Percentiles rank a stretch among this genome's conserved stretches.
Evolutionary conservation across 345 rosid species (phyloP).

Genomic region (Lepidium didymum): DNA sequence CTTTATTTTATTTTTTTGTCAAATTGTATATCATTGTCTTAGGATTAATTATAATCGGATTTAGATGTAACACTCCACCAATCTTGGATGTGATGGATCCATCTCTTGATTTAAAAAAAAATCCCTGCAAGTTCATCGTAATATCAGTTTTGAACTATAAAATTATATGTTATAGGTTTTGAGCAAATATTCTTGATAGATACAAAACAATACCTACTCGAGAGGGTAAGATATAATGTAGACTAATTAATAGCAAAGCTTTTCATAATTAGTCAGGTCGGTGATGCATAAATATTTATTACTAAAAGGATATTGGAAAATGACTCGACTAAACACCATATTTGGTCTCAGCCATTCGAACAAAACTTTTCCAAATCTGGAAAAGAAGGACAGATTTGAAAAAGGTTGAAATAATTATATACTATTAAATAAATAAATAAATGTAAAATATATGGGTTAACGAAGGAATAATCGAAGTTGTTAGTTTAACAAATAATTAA

Average conservation of each 20-base stretch:
- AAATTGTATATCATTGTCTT: no score
- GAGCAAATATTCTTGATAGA: background rate
- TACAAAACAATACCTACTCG: background rate
- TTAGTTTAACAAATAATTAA: background rate
- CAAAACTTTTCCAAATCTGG: conserved; percentile 30
- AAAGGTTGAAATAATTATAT: background rate
- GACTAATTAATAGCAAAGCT: background rate
- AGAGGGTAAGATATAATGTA: background rate
- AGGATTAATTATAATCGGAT: no score
- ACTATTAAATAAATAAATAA: background rate
- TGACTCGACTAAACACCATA: conserved; percentile 19
- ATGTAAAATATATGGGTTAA: conserved; percentile 1
- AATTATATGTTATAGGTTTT: background rate
- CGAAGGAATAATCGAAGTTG: background rate
- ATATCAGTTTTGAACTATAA: no score
- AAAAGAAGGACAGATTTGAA: conserved; percentile 27
- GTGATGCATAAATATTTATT: conserved; percentile 10
- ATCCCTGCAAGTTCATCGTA: no score
- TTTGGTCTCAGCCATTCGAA: conserved; percentile 21
- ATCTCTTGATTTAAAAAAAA: no score
- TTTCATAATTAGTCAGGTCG: conserved; percentile 18
- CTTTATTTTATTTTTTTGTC: no score
- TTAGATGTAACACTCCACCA: no score
- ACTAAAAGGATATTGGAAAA: conserved; percentile 25
- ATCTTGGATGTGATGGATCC: no score